Percentiles rank a stretch among this genome's conserved stretches.
These are phyloP conservation scores for Naganishia vaughanmartiniae DNA, from an alignment of 768 basidiomycete genomes.

Conservation along the genomic window DNA sequence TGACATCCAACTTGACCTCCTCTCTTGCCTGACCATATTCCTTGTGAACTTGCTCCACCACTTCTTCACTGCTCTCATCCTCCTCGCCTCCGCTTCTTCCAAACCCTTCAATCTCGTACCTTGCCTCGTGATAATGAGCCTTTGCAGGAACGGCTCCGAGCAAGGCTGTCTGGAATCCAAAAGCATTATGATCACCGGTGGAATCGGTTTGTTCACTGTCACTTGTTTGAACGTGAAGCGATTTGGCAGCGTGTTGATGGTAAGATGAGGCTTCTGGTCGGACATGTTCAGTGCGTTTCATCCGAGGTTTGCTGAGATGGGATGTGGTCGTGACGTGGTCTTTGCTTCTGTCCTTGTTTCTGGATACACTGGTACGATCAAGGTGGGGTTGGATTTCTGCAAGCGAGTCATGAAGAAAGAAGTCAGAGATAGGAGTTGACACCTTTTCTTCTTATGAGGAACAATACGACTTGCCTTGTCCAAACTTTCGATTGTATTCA, in stretches of 20 bases:
- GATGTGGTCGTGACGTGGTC: not conserved
- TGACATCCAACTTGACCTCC: not conserved
- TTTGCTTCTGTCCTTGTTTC: not conserved
- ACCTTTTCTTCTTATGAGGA: not conserved
- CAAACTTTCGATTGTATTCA: slow-evolving; percentile 2
- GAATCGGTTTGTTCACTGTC: not conserved
- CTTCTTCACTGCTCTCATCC: not conserved
- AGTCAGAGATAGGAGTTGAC: not conserved
- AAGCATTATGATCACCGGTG: not conserved
- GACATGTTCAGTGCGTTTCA: not conserved
- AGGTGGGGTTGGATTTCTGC: not conserved
- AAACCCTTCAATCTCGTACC: not conserved
- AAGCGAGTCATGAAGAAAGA: not conserved
- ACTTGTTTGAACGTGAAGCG: not conserved
- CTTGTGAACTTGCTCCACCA: not conserved
- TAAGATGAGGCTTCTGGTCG: not conserved
- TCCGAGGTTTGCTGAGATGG: not conserved
- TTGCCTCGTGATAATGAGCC: not conserved
- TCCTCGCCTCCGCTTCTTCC: not conserved
- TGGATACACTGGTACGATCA: not conserved
- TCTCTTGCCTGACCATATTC: not conserved
- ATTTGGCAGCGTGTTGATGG: not conserved
- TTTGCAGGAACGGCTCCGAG: not conserved
- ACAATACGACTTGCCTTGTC: not conserved
- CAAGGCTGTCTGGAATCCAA: not conserved